Conservation (phyloP, 129 eudicot genomes). For the Flaveria linearis region DNA sequence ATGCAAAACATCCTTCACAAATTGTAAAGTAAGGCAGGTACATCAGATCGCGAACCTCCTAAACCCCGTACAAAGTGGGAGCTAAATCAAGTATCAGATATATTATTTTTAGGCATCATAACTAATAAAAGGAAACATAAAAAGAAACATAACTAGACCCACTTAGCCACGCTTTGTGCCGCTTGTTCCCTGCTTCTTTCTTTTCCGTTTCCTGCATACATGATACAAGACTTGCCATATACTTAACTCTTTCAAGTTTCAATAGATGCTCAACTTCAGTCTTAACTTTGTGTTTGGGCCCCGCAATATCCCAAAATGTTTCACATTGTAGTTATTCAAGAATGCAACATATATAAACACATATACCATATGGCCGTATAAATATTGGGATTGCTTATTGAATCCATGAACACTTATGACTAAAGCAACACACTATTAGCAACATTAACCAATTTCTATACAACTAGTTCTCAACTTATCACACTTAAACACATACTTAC, state of each 20-base stretch:
- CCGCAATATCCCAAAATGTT: not conserved
- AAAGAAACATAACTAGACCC: not conserved
- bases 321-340: not conserved
- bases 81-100: too few relatives aligned
- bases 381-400: too few relatives aligned
- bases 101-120: not conserved
- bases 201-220: not conserved
- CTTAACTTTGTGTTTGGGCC: slow-evolving; percentile 2
- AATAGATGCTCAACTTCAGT: not conserved
- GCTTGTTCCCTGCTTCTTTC: not conserved
- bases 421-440: not conserved
- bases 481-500: not conserved
- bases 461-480: not conserved
- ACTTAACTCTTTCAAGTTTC: not conserved
- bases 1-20: too few relatives aligned
- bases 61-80: too few relatives aligned
- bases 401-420: not conserved
- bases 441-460: slow-evolving; percentile 2
- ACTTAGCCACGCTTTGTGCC: not conserved
- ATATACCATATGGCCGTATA: too few relatives aligned
- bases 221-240: slow-evolving; percentile 1
- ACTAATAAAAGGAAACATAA: not conserved
- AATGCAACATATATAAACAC: not conserved
- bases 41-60: too few relatives aligned
- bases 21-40: too few relatives aligned